Percentiles rank a stretch among this genome's conserved stretches.
Evolutionary conservation across 345 rosid genomes (phyloP).

Genomic region (Pistacia integerrima): DNA sequence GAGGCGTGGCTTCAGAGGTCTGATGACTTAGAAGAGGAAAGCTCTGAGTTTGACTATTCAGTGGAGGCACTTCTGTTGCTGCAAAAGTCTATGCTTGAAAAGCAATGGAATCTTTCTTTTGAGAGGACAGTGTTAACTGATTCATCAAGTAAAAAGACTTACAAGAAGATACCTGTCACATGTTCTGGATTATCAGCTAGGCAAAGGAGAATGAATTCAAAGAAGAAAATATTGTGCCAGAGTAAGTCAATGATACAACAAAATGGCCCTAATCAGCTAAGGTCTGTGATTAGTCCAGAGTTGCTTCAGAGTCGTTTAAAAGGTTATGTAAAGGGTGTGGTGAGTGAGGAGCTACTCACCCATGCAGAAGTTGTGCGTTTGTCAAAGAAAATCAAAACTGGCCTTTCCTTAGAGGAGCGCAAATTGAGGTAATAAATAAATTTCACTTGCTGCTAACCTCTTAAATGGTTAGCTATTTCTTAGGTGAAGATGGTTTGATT

Average conservation of each 20-base stretch:
- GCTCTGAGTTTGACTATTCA: constrained; percentile 50
- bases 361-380: constrained; percentile 81
- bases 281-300: constrained; percentile 53
- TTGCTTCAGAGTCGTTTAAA: constrained; percentile 54
- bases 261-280: constrained; percentile 39
- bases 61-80: constrained; percentile 78
- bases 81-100: constrained; percentile 90
- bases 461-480: not conserved
- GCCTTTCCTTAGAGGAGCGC: constrained; percentile 77
- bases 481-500: not conserved
- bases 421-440: constrained; percentile 59
- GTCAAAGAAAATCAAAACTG: constrained; percentile 73
- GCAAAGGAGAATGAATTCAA: constrained; percentile 61
- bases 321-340: constrained; percentile 82
- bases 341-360: constrained; percentile 72
- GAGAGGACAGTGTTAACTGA: constrained; percentile 41
- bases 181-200: constrained; percentile 85
- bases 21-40: constrained; percentile 46
- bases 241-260: constrained; percentile 34
- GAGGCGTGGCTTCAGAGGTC: constrained; percentile 42
- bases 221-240: constrained; percentile 42
- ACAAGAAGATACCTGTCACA: constrained; percentile 54
- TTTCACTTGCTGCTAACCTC: not conserved
- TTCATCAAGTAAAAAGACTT: constrained; percentile 31
- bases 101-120: constrained; percentile 91